phyloP scores from a whole-genome alignment of 169 alveolate genomes.

The Plasmodium gallinaceum region DNA sequence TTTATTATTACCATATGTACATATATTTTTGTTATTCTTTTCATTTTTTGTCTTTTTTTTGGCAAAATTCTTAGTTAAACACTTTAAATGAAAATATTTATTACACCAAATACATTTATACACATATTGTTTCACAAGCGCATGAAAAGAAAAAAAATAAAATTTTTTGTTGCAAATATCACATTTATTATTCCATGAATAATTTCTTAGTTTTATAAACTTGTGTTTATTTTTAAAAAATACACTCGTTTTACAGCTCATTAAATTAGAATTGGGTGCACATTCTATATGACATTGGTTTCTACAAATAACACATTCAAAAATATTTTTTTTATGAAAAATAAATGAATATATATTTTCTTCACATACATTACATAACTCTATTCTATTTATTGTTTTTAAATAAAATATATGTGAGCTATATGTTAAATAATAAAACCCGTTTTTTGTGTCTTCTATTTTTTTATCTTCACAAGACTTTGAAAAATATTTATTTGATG shows the following conservation, averaged over 20 bases:
- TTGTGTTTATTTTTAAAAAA: slow-evolving; percentile 68
- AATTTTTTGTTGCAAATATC: slow-evolving; percentile 47
- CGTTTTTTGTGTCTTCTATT: slow-evolving; percentile 22
- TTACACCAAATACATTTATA: slow-evolving; percentile 82
- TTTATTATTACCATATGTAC: slow-evolving; percentile 55
- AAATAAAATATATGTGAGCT: slow-evolving; percentile 58
- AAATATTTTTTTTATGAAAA: slow-evolving; percentile 61
- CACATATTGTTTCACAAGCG: slow-evolving; percentile 24
- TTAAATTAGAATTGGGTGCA: slow-evolving; percentile 60
- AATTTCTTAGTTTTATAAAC: slow-evolving; percentile 54
- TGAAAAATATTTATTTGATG: neutral
- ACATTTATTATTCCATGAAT: slow-evolving; percentile 57
- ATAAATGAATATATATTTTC: slow-evolving; percentile 66
- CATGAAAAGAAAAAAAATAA: slow-evolving; percentile 36
- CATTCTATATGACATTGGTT: slow-evolving; percentile 71
- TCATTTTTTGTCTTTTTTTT: slow-evolving; percentile 17
- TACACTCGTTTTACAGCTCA: slow-evolving; percentile 64
- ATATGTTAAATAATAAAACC: slow-evolving; percentile 31
- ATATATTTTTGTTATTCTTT: neutral
- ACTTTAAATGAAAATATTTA: slow-evolving; percentile 79
- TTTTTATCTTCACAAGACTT: slow-evolving; percentile 9
- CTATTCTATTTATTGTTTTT: slow-evolving; percentile 33
- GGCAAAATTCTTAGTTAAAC: slow-evolving; percentile 24
- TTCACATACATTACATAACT: slow-evolving; percentile 65
- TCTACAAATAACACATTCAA: slow-evolving; percentile 71